Evolutionary conservation across 768 basidiomycete genomes (phyloP), one percentile per base, ranked within the genome.

Genomic region (Phylloporus arenicola): DNA sequence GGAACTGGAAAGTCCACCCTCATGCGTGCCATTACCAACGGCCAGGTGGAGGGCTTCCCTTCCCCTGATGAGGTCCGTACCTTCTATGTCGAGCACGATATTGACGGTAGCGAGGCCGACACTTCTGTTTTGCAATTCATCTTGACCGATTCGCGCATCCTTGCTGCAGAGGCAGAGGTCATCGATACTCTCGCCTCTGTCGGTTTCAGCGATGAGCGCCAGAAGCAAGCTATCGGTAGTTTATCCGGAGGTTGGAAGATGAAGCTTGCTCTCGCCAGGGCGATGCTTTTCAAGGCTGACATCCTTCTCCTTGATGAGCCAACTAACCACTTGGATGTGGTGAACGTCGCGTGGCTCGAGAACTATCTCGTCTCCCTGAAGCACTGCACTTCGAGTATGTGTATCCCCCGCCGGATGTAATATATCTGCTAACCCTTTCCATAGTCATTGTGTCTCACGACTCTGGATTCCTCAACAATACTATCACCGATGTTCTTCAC

Each of bases 191-290:
- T 97, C 50, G 81, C 84, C 19, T 87, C 90, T 45, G 94, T 96
- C 65, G 94, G 94, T 55, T 97, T 97, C 81, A 81, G 73, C 56
- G 88, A 86, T 54, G 88, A 84, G 62, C 85, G 93, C 57, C 94
- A 96, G 73, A 75, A 72, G 57, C 78, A 88, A 55, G 72, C 91
- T 35, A 96, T 96, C 57, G 91, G 93, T 57, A 83, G 83, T 51
- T 76, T 97, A 35, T 97, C 94, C 39, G 94, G 94, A 81, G 94
- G 94, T 77, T 96, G 94, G 94, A 97, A 97, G 82, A 97, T 97
- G 94, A 97, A 96, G 81, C 86, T 97, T 56, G 94, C 94, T 35
- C 83, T 97, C 54, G 94, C 94, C 51, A 83, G 94, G 55, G 94
- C 94, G 44, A 95, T 97, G 84, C 79, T 97, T 40, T 97, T 97